Evolutionary conservation across 495 filamentous ascomycete species (phyloP), one percentile per base, ranked within the genome.

Genomic region (Xylaria castorea): DNA sequence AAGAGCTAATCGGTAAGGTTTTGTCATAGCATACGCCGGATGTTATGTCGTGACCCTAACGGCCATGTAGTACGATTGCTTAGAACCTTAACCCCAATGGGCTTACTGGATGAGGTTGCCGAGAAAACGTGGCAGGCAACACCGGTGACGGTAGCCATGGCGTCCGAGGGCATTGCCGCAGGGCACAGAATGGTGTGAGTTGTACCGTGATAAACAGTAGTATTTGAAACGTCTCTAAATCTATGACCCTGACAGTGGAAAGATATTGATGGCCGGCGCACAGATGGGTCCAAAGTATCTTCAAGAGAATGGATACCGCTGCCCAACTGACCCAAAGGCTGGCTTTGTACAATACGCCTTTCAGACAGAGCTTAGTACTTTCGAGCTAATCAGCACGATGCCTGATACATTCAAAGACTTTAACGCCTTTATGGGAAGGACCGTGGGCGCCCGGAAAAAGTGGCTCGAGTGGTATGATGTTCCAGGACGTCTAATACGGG

Each of bases 271-370:
- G 60, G 42, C 42, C 5, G 68, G 57, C n/a, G 68, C 58, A 36
- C 60, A 40, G 34, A 22, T 70, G 64, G 46, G 60, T 1, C 70
- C 70, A 30, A 53, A 71, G 11, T 77, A 64, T 40, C 73, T 78
- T 42, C 22, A 51, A 22, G 32, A 75, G 27, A 71, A 68, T 22
- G 53, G 51, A 20, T 77, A 78, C 68, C 64, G 42, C 14, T 73
- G 50, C 32, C 76, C 76, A 40, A 53, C 73, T 50, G 71, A 77
- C 50, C 72, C 73, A 25, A 16, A 30, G 27, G 72, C 80, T 51
- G 78, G 81, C 22, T 77, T 81, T 3, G 79, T 84, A 50, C 82
- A 84, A 60, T 74, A 79, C 42, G 79, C 75, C 3, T 58, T 73
- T 38, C 73, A 76, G 55, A 79, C 77, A 0, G 51, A 75, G 1